Percentiles rank a stretch among this genome's conserved stretches.
phyloP scores from a whole-genome alignment of 75 land plant genomes.

The Picea sitchensis region DNA sequence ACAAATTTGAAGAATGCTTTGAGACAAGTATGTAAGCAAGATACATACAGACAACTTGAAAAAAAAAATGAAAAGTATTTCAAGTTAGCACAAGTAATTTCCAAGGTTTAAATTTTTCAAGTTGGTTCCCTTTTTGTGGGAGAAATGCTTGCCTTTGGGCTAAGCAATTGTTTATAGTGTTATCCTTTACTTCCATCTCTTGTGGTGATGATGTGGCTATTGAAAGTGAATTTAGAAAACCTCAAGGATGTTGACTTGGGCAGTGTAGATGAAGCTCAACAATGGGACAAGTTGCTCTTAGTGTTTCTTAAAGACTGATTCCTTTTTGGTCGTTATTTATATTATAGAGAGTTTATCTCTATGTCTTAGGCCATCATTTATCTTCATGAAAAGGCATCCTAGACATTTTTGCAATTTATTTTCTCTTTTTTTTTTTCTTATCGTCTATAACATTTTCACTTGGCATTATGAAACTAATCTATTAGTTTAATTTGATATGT shows the following conservation, averaged over 20 bases:
- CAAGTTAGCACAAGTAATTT: neutral
- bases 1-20: constrained; percentile 35
- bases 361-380: too few relatives aligned
- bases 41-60: constrained; percentile 30
- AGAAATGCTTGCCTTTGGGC: neutral
- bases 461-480: too few relatives aligned
- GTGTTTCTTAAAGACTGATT: neutral
- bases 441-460: too few relatives aligned
- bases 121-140: neutral
- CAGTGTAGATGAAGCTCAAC: neutral
- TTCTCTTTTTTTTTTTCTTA: too few relatives aligned
- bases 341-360: too few relatives aligned
- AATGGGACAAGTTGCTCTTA: neutral
- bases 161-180: neutral
- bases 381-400: too few relatives aligned
- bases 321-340: too few relatives aligned
- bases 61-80: neutral
- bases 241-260: neutral
- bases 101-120: neutral
- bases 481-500: too few relatives aligned
- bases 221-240: neutral
- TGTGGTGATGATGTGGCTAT: neutral
- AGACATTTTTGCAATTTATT: too few relatives aligned
- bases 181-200: neutral
- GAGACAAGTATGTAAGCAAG: constrained; percentile 14